These are phyloP conservation scores for Exophiala sp. DNA, from an alignment of 2,329 filamentous ascomycete species.

Conservation along the genomic window DNA sequence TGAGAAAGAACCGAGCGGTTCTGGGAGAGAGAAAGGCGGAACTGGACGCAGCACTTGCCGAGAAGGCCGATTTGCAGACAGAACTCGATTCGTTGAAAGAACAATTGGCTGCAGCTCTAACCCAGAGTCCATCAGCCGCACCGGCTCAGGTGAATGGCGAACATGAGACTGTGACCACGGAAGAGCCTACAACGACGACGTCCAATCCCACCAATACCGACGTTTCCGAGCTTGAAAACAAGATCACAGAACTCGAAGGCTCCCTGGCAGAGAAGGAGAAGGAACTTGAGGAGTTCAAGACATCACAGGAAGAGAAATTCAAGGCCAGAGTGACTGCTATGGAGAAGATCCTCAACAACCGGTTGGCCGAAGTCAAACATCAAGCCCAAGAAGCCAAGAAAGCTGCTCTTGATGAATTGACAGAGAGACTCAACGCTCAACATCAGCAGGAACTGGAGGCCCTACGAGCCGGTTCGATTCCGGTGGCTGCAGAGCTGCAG, in stretches of 20 bases:
- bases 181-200: constrained; percentile 29
- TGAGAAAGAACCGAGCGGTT: constrained; percentile 60
- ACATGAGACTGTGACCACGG: constrained; percentile 48
- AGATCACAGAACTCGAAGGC: constrained; percentile 49
- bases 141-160: constrained; percentile 31
- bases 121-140: constrained; percentile 34
- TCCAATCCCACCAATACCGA: constrained; percentile 1
- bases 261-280: constrained; percentile 48
- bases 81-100: constrained; percentile 59
- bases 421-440: constrained; percentile 18
- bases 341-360: constrained; percentile 59
- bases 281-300: constrained; percentile 39
- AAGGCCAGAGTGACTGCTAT: constrained; percentile 44
- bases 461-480: constrained; percentile 35
- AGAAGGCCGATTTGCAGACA: constrained; percentile 63
- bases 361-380: constrained; percentile 53
- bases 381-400: constrained; percentile 45
- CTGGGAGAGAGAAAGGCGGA: constrained; percentile 50
- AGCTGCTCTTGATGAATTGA: constrained; percentile 24
- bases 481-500: constrained; percentile 33
- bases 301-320: constrained; percentile 45
- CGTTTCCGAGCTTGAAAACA: constrained; percentile 49
- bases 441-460: constrained; percentile 43
- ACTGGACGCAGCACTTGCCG: constrained; percentile 46
- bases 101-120: constrained; percentile 59